phyloP scores from a whole-genome alignment of 345 rosid species.

The Bretschneidera sinensis region DNA sequence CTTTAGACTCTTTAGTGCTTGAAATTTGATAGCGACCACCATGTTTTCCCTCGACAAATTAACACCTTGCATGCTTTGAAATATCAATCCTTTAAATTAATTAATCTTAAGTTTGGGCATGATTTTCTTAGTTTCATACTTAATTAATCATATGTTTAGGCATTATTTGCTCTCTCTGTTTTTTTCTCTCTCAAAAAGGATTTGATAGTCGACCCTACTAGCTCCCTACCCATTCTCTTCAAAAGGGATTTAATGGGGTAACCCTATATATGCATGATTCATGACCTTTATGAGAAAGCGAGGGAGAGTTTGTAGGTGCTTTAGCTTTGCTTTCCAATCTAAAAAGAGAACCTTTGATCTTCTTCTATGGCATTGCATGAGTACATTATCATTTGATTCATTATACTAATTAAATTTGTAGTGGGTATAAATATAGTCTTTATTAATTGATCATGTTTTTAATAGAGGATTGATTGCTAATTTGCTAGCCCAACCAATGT shows the following conservation, averaged over 20 bases:
- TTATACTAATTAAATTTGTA: too few relatives aligned
- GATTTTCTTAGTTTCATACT: not conserved
- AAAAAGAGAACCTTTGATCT: not conserved
- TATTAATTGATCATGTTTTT: too few relatives aligned
- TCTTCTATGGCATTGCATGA: too few relatives aligned
- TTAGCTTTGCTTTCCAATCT: not conserved
- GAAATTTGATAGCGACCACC: slow-evolving; percentile 17
- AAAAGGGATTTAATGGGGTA: not conserved
- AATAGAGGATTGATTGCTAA: too few relatives aligned
- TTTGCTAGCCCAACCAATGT: too few relatives aligned
- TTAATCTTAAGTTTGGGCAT: slow-evolving; percentile 14
- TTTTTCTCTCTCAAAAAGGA: not conserved
- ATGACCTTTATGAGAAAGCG: slow-evolving; percentile 9
- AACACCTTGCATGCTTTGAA: too few relatives aligned
- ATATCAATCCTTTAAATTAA: not conserved
- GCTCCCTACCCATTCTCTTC: not conserved
- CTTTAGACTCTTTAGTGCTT: slow-evolving; percentile 17
- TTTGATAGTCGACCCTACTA: slow-evolving; percentile 15
- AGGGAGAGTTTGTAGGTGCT: not conserved
- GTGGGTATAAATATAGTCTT: too few relatives aligned
- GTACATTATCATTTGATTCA: too few relatives aligned
- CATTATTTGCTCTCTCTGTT: slow-evolving; percentile 25
- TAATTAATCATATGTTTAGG: slow-evolving; percentile 12
- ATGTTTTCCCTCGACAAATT: not conserved
- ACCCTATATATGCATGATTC: not conserved